A percentile compares a stretch with the other conserved stretches of the same genome.
These are phyloP conservation scores for Pythium phragmiticola DNA, from an alignment of 352 stramenopile genomes.

Conservation along the genomic window DNA sequence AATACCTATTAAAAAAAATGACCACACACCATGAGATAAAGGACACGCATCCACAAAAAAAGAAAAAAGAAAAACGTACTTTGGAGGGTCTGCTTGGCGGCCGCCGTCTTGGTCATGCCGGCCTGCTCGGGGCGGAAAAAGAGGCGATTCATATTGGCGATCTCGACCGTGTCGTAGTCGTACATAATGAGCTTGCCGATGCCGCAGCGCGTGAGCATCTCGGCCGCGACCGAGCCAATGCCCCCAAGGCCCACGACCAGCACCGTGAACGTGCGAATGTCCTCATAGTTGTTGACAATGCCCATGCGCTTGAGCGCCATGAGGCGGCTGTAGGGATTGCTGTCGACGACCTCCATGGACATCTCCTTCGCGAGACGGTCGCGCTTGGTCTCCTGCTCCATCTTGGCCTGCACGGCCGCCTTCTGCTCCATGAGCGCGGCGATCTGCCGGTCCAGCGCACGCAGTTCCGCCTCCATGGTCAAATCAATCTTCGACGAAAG, in stretches of 20 bases:
- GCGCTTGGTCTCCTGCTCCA: conserved; percentile 42
- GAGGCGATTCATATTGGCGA: conserved; percentile 91
- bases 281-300: conserved; percentile 88
- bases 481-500: background rate
- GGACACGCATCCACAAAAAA: background rate
- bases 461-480: conserved; percentile 42
- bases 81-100: conserved; percentile 83
- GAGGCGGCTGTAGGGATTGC: conserved; percentile 87
- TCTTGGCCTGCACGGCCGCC: conserved; percentile 44
- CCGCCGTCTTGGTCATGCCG: conserved; percentile 85
- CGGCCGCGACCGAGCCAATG: conserved; percentile 83
- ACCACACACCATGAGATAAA: background rate
- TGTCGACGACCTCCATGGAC: conserved; percentile 81
- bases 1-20: conserved; percentile 45
- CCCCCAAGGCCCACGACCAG: conserved; percentile 83
- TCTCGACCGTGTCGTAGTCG: conserved; percentile 89
- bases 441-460: conserved; percentile 69
- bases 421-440: conserved; percentile 76
- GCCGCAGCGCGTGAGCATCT: conserved; percentile 90
- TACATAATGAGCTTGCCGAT: conserved; percentile 90
- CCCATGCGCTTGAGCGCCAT: conserved; percentile 91
- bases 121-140: conserved; percentile 89
- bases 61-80: conserved; percentile 34
- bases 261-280: conserved; percentile 80
- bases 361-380: conserved; percentile 45